Base-by-base conservation (phyloP, 768 basidiomycete species). In the Pluteus cervinus region DNA sequence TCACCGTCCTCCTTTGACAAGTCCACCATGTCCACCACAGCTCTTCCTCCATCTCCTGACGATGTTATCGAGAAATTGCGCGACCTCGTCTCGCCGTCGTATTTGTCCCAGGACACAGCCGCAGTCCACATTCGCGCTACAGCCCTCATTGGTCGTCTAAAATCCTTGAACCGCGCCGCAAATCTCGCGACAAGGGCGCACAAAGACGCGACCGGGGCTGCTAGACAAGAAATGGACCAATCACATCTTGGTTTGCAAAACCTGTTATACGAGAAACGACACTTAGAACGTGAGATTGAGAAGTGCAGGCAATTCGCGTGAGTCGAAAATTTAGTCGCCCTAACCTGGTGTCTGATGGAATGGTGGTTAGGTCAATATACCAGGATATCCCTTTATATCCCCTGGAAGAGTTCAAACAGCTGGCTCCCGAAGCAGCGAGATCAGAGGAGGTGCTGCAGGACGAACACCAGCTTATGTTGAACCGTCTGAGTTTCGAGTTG, bases 291-390 rank as follows among this genome's bases (percentile, higher is more conserved):
- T 40, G 90, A 93, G 63, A 93, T 93, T 24, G 85, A 88, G 50
- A 90, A 91, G 55, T 93, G 90, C 60, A 76, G 86, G 33, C 88
- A 92, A 54, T 93, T 90, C 53, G 86, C 85, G 88, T 91, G 55
- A 51, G 86, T 71, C 34, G 30, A 14, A 11, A 20, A 26, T 21
- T 25, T 29, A 21, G 34, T 32, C 14, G 18, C 20, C 26, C 14
- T 9, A 9, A 9, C 14, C n/a, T 14, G 15, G 30, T 37, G 24
- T 14, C 26, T 15, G 33, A 21, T 22, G 29, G 26, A 15, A 14
- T 29, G 32, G 15, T 35, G 3, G 30, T 21, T 29, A 92, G 90
- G 15, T 90, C 87, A 20, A 81, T 89, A 39, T 90, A 90, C 57
- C 90, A 92, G 62, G 88, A 91, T 45, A 70, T 93, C 7, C 79